A percentile compares a stretch with the other conserved stretches of the same genome.
Conservation (phyloP, 1,284 basidiomycete species). For the Heliocybe sulcata region DNA sequence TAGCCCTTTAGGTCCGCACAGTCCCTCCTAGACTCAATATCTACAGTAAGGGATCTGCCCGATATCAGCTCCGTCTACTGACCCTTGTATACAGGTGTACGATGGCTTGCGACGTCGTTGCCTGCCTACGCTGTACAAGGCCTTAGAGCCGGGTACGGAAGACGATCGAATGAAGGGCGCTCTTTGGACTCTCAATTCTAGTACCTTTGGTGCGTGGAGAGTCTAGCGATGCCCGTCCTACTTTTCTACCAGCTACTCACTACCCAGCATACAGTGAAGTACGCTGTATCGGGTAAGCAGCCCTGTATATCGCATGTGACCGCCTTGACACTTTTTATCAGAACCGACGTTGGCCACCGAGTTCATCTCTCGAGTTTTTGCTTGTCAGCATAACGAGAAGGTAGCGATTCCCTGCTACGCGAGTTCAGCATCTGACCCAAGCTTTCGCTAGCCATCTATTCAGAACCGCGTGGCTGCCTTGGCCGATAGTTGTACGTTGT, state of each 20-base stretch:
- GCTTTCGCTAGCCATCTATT: conserved; percentile 47
- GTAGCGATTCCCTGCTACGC: conserved; percentile 19
- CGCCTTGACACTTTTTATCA: conserved; percentile 8
- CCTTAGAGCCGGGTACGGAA: conserved; percentile 67
- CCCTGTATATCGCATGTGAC: background rate
- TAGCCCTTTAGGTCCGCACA: conserved; percentile 50
- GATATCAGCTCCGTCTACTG: background rate
- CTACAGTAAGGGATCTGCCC: conserved; percentile 30
- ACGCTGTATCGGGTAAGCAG: conserved; percentile 47
- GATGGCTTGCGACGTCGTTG: conserved; percentile 70
- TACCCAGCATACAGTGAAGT: conserved; percentile 31
- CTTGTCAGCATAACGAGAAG: conserved; percentile 66
- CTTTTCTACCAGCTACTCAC: background rate
- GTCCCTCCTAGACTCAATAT: conserved; percentile 49
- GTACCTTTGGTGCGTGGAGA: conserved; percentile 44
- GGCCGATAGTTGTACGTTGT: conserved; percentile 52
- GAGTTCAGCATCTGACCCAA: background rate
- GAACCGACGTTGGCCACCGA: conserved; percentile 42
- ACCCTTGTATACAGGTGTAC: conserved; percentile 42
- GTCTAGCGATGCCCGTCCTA: no score
- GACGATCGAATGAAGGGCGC: conserved; percentile 93
- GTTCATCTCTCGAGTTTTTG: conserved; percentile 45
- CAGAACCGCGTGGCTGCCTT: conserved; percentile 56
- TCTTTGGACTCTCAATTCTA: conserved; percentile 73
- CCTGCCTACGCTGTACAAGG: conserved; percentile 60